Base-by-base conservation (phyloP, 2,329 filamentous ascomycete genomes). In the Diplodia scrobiculata region DNA sequence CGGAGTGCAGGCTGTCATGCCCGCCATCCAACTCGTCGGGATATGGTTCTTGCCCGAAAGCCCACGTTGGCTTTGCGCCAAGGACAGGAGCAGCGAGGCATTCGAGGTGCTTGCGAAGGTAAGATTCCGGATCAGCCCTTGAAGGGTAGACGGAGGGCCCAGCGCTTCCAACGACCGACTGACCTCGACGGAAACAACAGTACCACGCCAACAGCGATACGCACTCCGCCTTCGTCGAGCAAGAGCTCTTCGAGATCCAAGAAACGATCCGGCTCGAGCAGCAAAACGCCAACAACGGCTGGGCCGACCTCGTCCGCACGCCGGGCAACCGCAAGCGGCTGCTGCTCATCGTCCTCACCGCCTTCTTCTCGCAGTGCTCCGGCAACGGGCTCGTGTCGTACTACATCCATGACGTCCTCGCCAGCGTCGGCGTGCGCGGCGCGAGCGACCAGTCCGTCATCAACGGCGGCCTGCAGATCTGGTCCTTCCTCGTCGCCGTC, bases 171-270 rank as follows among this genome's bases (percentile, higher is more conserved):
- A 25, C 21, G 21, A 25, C 21, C 2, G 21, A 21, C 21, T 21
- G 21, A 21, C 21, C 21, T 21, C 21, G 21, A 25, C 21, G 21
- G 21, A 25, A 25, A 25, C 2, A 67, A 9, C 82, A 82, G 67
- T 86, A 80, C 5, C 75, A 75, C 19, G 79, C 79, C 45, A 79
- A 79, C 45, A 76, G 80, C 1, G 81, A 86, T 69, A 79, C 79
- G 0, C 76, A 82, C 64, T 82, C 80, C 0, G 80, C 81, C 0
- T 77, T 86, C 63, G 84, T 86, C 3, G 80, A 83, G 69, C 78
- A 86, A 3, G 83, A 87, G 73, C 84, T 85, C 72, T 81, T 80
- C 34, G 84, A 87, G 70, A 84, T 85, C 71, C 75, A 86, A 71
- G 79, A 83, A 59, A 78, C 83, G 54, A 76, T 76, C 55, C 72